Conservation (phyloP, 73 alveolate genomes). For the Paramecium tetraurelia region DNA sequence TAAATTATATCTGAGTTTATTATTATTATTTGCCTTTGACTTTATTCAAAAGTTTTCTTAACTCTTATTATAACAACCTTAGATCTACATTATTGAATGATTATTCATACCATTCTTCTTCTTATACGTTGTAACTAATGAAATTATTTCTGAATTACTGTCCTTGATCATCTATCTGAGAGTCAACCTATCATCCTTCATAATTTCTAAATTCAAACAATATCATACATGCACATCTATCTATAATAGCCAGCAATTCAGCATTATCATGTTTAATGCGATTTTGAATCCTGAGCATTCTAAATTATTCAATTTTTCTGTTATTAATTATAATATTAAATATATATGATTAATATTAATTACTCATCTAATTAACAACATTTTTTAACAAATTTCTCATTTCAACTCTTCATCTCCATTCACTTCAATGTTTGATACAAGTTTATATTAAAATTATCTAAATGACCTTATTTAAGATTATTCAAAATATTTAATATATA, state of each 20-base stretch:
- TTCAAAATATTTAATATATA: background rate
- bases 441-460: background rate
- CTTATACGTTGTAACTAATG: conserved; percentile 36
- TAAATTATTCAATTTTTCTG: conserved; percentile 26
- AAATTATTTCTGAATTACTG: conserved; percentile 4
- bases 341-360: background rate
- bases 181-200: conserved; percentile 19
- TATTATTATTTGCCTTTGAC: background rate
- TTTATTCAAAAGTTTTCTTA: background rate
- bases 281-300: conserved; percentile 48
- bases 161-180: conserved; percentile 4
- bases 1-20: background rate
- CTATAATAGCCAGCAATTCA: conserved; percentile 6
- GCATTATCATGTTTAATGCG: conserved; percentile 30
- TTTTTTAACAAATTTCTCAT: background rate
- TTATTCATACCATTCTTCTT: conserved; percentile 15
- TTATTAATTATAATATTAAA: conserved; percentile 11
- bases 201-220: background rate
- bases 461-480: background rate
- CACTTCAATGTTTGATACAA: too few relatives aligned
- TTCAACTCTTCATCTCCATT: background rate
- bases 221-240: conserved; percentile 40
- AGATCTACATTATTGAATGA: background rate
- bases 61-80: background rate
- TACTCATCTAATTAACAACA: background rate